Conservation (phyloP, 2,329 filamentous ascomycete genomes). For the Magnaporthiopsis incrustans region DNA sequence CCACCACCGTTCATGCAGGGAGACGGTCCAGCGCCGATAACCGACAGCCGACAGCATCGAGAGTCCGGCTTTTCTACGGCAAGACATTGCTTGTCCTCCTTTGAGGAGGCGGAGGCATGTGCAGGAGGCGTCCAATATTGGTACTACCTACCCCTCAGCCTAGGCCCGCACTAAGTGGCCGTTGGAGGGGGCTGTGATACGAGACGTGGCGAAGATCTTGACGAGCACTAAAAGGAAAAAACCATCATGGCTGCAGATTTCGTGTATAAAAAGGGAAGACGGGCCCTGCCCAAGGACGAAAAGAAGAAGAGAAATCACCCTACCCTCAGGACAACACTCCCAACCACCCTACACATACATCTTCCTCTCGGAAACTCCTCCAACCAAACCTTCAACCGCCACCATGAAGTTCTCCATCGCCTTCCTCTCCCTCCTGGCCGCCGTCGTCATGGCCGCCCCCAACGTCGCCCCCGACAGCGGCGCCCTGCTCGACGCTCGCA, state of each 20-base stretch:
- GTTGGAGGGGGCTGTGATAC: neutral
- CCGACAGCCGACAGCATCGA: too few relatives aligned
- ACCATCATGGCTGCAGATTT: too few relatives aligned
- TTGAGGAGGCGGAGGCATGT: neutral
- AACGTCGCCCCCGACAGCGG: neutral
- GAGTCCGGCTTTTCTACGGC: neutral
- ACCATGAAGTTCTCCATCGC: neutral
- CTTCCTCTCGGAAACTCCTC: neutral
- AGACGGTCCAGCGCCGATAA: neutral
- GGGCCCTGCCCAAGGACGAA: neutral
- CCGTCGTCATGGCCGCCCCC: neutral
- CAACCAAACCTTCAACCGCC: neutral
- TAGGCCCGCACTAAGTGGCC: neutral
- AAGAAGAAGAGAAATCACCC: neutral
- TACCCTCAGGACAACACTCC: neutral
- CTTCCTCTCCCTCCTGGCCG: neutral
- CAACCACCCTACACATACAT: neutral
- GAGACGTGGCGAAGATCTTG: neutral
- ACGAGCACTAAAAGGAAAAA: neutral
- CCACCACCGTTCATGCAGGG: neutral
- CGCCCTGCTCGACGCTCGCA: neutral
- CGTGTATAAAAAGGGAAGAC: neutral
- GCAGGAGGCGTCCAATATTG: neutral
- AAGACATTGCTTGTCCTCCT: neutral
- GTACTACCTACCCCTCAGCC: neutral